Conservation (phyloP, 768 basidiomycete genomes). For the Tephrocybe rancida region DNA sequence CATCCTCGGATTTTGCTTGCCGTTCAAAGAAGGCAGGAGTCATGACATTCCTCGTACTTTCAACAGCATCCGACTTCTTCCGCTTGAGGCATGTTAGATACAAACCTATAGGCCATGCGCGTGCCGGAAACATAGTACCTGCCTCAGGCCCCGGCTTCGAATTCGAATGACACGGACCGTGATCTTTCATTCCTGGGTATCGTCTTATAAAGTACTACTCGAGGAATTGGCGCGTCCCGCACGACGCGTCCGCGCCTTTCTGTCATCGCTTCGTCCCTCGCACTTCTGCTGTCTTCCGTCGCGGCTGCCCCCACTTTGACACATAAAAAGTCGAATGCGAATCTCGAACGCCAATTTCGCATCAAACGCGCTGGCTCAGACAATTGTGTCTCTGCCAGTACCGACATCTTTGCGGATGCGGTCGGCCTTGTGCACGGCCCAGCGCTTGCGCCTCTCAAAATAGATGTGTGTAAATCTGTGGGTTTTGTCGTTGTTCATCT, state of each 20-base stretch:
- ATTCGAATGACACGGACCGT: no score
- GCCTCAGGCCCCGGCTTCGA: no score
- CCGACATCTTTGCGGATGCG: not conserved
- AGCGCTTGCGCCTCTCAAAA: not conserved
- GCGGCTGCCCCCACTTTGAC: not conserved
- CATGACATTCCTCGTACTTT: no score
- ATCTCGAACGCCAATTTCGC: constrained; percentile 4
- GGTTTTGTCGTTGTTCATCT: no score
- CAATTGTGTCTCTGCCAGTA: not conserved
- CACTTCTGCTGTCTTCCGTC: not conserved
- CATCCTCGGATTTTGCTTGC: no score
- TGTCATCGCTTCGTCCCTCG: not conserved
- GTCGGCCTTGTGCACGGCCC: not conserved
- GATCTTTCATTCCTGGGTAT: not conserved
- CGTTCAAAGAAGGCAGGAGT: no score
- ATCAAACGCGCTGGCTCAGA: not conserved
- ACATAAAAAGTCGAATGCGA: not conserved
- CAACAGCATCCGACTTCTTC: no score
- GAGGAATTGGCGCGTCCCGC: no score
- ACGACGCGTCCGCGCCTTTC: not conserved
- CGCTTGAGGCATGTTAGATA: no score
- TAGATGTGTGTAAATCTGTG: not conserved
- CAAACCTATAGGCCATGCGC: no score
- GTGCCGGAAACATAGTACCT: no score
- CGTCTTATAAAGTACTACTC: not conserved